Evolutionary conservation across 352 stramenopile genomes (phyloP).

Genomic region (Pseudoperonospora humuli): DNA sequence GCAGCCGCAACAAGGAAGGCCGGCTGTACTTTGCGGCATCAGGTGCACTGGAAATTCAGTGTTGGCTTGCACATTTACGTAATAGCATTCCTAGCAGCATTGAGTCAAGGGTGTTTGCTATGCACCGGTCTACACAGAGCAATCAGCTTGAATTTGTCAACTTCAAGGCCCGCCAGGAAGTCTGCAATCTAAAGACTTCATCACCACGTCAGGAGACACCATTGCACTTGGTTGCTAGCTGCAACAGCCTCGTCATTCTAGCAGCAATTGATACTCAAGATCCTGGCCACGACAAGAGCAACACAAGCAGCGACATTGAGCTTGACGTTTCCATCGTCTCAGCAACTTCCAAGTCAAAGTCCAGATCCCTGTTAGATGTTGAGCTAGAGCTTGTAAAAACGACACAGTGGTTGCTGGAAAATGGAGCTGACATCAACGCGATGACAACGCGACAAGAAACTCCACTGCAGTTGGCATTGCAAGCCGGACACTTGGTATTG

Average conservation of each 20-base stretch:
- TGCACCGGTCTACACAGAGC: constrained; percentile 58
- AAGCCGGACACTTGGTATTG: constrained; percentile 37
- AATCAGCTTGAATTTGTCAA: constrained; percentile 58
- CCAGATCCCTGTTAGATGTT: constrained; percentile 29
- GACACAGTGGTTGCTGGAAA: constrained; percentile 68
- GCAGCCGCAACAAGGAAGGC: constrained; percentile 80
- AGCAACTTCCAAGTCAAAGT: constrained; percentile 12
- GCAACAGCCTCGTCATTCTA: constrained; percentile 23
- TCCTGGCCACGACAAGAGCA: constrained; percentile 19
- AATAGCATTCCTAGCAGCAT: constrained; percentile 69
- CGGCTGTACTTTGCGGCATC: constrained; percentile 82
- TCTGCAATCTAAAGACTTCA: no score
- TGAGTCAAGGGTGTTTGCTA: no score
- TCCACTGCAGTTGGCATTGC: constrained; percentile 48
- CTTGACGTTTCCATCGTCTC: constrained; percentile 14
- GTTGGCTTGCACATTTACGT: constrained; percentile 81
- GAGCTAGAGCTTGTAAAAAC: constrained; percentile 55
- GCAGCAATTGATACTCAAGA: constrained; percentile 13
- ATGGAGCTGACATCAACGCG: constrained; percentile 57
- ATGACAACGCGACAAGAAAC: constrained; percentile 39
- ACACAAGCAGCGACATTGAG: constrained; percentile 10
- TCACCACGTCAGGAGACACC: constrained; percentile 36
- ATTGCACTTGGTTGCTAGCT: constrained; percentile 31
- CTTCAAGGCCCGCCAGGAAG: constrained; percentile 35
- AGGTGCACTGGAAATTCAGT: constrained; percentile 82